Base-by-base conservation (phyloP, 306 rosid genomes). In the Ormosia emarginata region DNA sequence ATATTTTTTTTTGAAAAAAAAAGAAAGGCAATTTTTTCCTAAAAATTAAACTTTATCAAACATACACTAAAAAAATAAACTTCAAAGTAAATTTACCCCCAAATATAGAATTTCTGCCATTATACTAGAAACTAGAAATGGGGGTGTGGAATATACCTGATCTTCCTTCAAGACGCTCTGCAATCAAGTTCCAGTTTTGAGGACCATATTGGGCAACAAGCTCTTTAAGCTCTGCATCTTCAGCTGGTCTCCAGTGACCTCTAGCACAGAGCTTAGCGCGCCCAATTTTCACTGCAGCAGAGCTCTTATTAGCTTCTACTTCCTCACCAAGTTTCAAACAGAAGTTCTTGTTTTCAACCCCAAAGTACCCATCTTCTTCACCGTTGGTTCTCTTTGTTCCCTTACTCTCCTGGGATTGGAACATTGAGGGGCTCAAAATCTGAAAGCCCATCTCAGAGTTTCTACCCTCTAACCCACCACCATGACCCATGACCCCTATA, bases 241-340 rank as follows among this genome's bases (percentile, higher is more conserved):
- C 98, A 17, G 88, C 90, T n/a, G 98, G 97, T 53, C 95, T 91
- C 98, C 98, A 95, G 77, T 95, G 98, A 32, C 98, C 98, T 88
- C 98, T 90, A 44, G 91, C 88, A 80, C 97, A 94, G 37, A 91
- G 89, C 80, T 84, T 92, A 2, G 79, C 65, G 64, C 67, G 82
- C 2, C 91, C 86, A 64, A 2, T 82, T 79, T 77, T 87, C n/a
- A 67, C 77, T 10, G 82, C 11, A 14, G 65, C 50, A 73, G 74
- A 56, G 58, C 49, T 75, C 57, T 84, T 77, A 57, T 18, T 37
- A 67, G 44, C 82, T 8, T 46, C 79, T 8, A 13, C 74, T 53
- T 86, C 94, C 41, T 76, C 90, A 14, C 77, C 91, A 71, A 87
- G 80, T 63, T 70, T 83, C 72, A 87, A 65, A 83, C 73, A 29